Evolutionary conservation across 129 eudicot species (phyloP).

Genomic region (Apium graveolens): DNA sequence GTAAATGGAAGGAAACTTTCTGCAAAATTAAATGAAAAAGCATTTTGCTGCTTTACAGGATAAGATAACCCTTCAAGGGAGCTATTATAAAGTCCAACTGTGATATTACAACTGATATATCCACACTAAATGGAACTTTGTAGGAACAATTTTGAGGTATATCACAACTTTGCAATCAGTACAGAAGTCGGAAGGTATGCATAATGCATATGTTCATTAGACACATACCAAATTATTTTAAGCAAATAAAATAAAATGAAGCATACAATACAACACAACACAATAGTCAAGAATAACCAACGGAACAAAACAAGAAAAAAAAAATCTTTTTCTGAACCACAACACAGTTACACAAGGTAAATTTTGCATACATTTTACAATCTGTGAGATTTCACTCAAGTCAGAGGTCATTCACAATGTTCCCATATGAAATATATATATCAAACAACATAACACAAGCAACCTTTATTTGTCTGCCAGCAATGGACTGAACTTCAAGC

Average conservation of each 20-base stretch:
- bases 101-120: too few species aligned
- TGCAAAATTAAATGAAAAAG: constrained; percentile 77
- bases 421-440: constrained; percentile 2
- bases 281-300: background rate
- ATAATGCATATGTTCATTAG: background rate
- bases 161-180: background rate
- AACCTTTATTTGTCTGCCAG: constrained; percentile 1
- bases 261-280: background rate
- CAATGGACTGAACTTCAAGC: constrained; percentile 5
- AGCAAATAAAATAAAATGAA: background rate
- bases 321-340: background rate
- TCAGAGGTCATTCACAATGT: constrained; percentile 1
- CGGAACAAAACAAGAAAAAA: background rate
- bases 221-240: background rate
- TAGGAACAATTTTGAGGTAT: background rate
- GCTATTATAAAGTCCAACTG: constrained; percentile 1
- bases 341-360: background rate
- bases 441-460: constrained; percentile 6
- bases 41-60: constrained; percentile 59
- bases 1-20: constrained; percentile 58
- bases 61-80: constrained; percentile 45
- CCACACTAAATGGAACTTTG: too few species aligned
- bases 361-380: constrained; percentile 4
- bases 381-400: background rate
- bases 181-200: background rate